A percentile compares a stretch with the other conserved stretches of the same genome.
These are phyloP conservation scores for Epicoccum sorghinum DNA, from an alignment of 2,329 filamentous ascomycete species.

Conservation along the genomic window DNA sequence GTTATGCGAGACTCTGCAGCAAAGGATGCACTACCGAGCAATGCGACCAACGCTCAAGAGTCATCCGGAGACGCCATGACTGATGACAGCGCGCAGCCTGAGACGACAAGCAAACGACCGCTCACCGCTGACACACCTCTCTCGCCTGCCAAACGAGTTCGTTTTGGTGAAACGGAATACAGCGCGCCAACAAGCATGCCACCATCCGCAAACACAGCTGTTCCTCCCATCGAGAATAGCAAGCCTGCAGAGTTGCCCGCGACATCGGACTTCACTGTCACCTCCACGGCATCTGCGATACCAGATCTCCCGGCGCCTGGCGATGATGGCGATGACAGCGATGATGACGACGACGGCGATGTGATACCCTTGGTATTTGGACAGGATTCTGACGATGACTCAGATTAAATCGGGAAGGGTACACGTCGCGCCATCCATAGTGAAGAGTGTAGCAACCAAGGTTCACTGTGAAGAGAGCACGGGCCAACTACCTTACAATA, in stretches of 20 bases:
- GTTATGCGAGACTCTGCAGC: constrained; percentile 23
- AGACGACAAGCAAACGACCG: constrained; percentile 29
- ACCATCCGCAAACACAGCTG: constrained; percentile 1
- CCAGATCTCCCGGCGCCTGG: constrained; percentile 24
- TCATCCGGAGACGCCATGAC: neutral
- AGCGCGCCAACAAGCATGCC: constrained; percentile 5
- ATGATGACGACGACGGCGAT: constrained; percentile 41
- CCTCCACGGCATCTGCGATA: constrained; percentile 22
- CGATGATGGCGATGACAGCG: constrained; percentile 19
- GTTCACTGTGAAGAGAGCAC: constrained; percentile 6
- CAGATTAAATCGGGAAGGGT: constrained; percentile 22
- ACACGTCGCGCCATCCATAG: neutral
- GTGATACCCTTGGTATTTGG: constrained; percentile 42
- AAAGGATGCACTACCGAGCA: constrained; percentile 14
- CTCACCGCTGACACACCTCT: constrained; percentile 25
- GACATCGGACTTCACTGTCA: constrained; percentile 25
- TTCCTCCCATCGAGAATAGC: neutral
- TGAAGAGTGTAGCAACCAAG: neutral
- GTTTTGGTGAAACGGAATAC: constrained; percentile 21
- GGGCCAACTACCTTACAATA: neutral
- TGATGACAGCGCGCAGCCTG: constrained; percentile 3
- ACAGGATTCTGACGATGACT: constrained; percentile 46
- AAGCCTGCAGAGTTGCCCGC: constrained; percentile 8
- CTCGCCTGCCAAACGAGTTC: constrained; percentile 41
- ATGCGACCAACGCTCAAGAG: neutral